Evolutionary conservation across 2,329 filamentous ascomycete species (phyloP).

Genomic region (Akanthomyces lecanii): DNA sequence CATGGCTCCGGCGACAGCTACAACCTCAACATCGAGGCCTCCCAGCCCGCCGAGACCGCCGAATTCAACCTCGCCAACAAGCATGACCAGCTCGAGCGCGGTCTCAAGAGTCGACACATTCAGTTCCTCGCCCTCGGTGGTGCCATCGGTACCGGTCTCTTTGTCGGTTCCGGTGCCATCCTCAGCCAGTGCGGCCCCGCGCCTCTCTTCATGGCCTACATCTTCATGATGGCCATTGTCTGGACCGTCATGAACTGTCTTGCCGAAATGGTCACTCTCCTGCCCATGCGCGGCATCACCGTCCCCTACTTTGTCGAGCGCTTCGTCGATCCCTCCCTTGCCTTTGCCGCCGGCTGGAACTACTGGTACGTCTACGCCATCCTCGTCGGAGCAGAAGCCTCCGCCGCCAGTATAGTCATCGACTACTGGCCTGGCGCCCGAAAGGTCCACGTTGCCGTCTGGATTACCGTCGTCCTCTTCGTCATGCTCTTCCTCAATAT

Average conservation of each 20-base stretch:
- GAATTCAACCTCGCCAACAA: slow-evolving; percentile 36
- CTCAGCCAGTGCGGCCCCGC: slow-evolving; percentile 56
- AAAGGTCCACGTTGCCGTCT: slow-evolving; percentile 49
- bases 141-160: slow-evolving; percentile 61
- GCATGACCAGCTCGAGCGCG: slow-evolving; percentile 47
- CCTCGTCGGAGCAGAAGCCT: slow-evolving; percentile 53
- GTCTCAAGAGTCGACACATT: slow-evolving; percentile 56
- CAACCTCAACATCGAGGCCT: slow-evolving; percentile 26
- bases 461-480: slow-evolving; percentile 54
- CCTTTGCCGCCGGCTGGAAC: slow-evolving; percentile 57
- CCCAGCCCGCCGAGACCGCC: slow-evolving; percentile 21
- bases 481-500: slow-evolving; percentile 54
- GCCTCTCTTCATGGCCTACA: slow-evolving; percentile 66
- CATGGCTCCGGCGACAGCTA: slow-evolving; percentile 22
- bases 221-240: slow-evolving; percentile 50
- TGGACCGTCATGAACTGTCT: slow-evolving; percentile 53
- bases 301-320: slow-evolving; percentile 53
- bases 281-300: slow-evolving; percentile 53
- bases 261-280: slow-evolving; percentile 52
- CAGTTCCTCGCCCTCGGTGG: slow-evolving; percentile 56
- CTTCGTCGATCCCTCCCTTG: slow-evolving; percentile 51
- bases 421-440: slow-evolving; percentile 53
- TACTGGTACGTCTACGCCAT: slow-evolving; percentile 61
- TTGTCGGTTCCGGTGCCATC: slow-evolving; percentile 57
- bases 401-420: slow-evolving; percentile 54